phyloP scores from a whole-genome alignment of 148 eudicot genomes.

The Selenicereus undatus region DNA sequence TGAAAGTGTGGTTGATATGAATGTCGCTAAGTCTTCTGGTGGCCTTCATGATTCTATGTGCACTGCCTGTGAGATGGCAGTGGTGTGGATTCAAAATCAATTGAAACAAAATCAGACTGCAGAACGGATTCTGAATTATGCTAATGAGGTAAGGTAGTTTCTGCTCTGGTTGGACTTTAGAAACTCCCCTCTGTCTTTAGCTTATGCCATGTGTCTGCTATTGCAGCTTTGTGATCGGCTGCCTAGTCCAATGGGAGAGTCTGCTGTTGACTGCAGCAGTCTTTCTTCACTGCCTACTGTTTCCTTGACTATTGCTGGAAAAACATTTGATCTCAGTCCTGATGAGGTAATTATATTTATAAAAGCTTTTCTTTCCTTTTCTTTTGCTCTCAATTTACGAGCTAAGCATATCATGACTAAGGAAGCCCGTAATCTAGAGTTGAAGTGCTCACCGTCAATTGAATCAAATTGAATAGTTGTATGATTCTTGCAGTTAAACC shows the following conservation, averaged over 20 bases:
- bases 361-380: background rate
- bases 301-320: conserved; percentile 80
- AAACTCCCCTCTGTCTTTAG: background rate
- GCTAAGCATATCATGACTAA: background rate
- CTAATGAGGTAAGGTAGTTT: conserved; percentile 46
- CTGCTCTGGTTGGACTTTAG: background rate
- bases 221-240: conserved; percentile 76
- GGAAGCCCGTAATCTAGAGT: background rate
- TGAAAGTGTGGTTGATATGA: conserved; percentile 73
- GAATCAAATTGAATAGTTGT: too few relatives aligned
- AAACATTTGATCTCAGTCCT: conserved; percentile 60
- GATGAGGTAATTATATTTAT: conserved; percentile 49
- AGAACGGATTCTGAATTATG: conserved; percentile 63
- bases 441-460: too few relatives aligned
- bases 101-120: conserved; percentile 58
- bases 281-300: conserved; percentile 72
- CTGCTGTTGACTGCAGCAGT: conserved; percentile 67
- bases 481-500: too few relatives aligned
- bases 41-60: conserved; percentile 53
- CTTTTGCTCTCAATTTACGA: background rate
- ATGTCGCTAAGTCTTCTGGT: conserved; percentile 37
- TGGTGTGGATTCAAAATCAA: conserved; percentile 86
- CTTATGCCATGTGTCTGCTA: conserved; percentile 23
- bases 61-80: conserved; percentile 75
- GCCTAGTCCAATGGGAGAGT: conserved; percentile 92